Evolutionary conservation across 73 alveolate species (phyloP).

Genomic region (Blepharisma japonicum): DNA sequence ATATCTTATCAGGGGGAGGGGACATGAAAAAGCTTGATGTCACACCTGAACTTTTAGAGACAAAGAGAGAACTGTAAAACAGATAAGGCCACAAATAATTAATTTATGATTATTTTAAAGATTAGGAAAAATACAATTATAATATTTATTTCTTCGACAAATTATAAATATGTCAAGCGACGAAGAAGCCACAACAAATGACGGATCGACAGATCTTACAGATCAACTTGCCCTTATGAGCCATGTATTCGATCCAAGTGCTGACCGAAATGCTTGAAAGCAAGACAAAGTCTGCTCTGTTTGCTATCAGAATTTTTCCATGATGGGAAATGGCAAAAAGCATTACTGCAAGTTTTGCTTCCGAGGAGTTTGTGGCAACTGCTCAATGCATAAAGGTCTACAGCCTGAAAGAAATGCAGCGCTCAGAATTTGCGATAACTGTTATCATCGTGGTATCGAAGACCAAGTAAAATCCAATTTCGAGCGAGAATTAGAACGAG

Average conservation of each 20-base stretch:
- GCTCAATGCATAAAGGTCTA: conserved; percentile 1
- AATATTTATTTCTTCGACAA: no score
- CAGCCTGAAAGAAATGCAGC: not conserved
- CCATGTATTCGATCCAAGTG: not conserved
- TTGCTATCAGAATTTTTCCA: not conserved
- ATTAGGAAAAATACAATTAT: no score
- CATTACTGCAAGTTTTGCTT: conserved; percentile 29
- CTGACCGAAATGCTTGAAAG: conserved; percentile 9
- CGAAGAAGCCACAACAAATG: no score
- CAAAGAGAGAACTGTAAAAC: conserved; percentile 23
- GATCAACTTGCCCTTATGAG: no score
- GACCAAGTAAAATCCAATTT: conserved; percentile 15
- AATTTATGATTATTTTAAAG: no score
- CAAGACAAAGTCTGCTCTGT: conserved; percentile 6
- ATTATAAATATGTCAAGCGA: no score
- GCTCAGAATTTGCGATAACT: conserved; percentile 6
- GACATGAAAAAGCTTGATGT: conserved; percentile 28
- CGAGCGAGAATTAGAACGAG: conserved; percentile 3
- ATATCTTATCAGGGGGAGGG: conserved; percentile 55
- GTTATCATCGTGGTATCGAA: not conserved
- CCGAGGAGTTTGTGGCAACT: conserved; percentile 11
- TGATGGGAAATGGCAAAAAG: conserved; percentile 7
- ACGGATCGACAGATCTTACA: no score
- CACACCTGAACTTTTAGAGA: conserved; percentile 28
- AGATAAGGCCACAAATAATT: no score